These are phyloP conservation scores for Phytopythium delawarense DNA, from an alignment of 352 stramenopile genomes.

Conservation along the genomic window DNA sequence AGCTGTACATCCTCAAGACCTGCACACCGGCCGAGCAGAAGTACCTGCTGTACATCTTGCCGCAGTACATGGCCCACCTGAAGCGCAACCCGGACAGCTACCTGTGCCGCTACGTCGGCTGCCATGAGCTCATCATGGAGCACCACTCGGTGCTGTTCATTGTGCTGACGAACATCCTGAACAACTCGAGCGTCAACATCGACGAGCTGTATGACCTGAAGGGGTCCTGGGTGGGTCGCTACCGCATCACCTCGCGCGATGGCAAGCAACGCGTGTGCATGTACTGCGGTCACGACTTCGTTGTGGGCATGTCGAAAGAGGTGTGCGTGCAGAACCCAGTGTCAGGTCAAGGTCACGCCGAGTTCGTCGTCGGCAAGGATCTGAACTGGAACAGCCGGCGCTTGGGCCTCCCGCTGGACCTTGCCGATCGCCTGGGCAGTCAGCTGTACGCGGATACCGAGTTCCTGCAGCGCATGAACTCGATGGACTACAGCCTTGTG, in stretches of 20 bases:
- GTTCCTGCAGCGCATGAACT: slow-evolving; percentile 94
- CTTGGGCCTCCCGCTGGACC: slow-evolving; percentile 63
- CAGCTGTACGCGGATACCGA: slow-evolving; percentile 90
- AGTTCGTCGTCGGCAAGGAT: slow-evolving; percentile 85
- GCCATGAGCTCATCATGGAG: slow-evolving; percentile 84
- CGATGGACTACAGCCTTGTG: slow-evolving; percentile 97
- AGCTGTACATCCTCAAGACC: slow-evolving; percentile 89
- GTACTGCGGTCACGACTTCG: slow-evolving; percentile 84
- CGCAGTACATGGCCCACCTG: slow-evolving; percentile 83
- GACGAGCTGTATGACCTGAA: slow-evolving; percentile 90
- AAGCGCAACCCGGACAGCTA: slow-evolving; percentile 84
- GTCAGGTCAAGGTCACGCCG: slow-evolving; percentile 56
- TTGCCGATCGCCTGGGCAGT: slow-evolving; percentile 63
- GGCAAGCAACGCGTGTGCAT: slow-evolving; percentile 81
- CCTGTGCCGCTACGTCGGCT: slow-evolving; percentile 85
- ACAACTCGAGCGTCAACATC: slow-evolving; percentile 81
- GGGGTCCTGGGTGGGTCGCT: slow-evolving; percentile 88
- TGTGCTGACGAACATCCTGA: slow-evolving; percentile 86
- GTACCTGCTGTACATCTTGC: slow-evolving; percentile 84
- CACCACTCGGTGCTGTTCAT: slow-evolving; percentile 86
- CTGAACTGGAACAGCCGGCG: slow-evolving; percentile 82
- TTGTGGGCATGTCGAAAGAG: slow-evolving; percentile 84
- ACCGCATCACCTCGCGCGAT: slow-evolving; percentile 49
- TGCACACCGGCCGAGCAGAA: slow-evolving; percentile 78
- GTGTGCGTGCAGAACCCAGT: slow-evolving; percentile 61